Percentiles rank a stretch among this genome's conserved stretches.
Conservation (phyloP, 495 filamentous ascomycete genomes). For the Neurospora sp. region DNA sequence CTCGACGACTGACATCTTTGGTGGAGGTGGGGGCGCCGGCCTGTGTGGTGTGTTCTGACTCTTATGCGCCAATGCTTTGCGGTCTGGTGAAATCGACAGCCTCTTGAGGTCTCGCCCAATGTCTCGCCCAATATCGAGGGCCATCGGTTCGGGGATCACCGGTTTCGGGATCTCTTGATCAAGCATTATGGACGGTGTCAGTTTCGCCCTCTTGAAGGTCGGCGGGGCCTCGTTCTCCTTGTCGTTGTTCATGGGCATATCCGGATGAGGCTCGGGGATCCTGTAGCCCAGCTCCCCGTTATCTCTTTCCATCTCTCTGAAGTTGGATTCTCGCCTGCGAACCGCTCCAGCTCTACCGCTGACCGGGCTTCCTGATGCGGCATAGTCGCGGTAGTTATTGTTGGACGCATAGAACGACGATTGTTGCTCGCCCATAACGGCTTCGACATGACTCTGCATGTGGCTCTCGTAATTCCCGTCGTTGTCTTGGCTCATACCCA, state of each 20-base stretch:
- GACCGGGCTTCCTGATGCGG: conserved; percentile 35
- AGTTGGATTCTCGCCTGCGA: conserved; percentile 19
- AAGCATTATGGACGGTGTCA: conserved; percentile 36
- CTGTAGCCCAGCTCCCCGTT: conserved; percentile 41
- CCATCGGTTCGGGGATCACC: conserved; percentile 24
- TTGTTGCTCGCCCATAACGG: conserved; percentile 19
- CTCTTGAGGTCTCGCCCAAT: conserved; percentile 6
- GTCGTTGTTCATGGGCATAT: conserved; percentile 51
- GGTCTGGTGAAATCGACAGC: conserved; percentile 40
- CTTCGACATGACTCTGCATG: conserved; percentile 25
- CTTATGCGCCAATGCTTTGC: conserved; percentile 58
- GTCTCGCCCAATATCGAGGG: conserved; percentile 16
- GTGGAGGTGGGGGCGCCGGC: conserved; percentile 72
- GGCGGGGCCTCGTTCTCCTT: conserved; percentile 77
- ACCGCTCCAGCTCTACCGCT: conserved; percentile 26
- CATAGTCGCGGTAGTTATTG: conserved; percentile 24
- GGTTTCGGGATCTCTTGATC: conserved; percentile 53
- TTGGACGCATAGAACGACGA: conserved; percentile 26
- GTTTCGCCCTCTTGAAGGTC: conserved; percentile 50
- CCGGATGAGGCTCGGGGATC: conserved; percentile 47
- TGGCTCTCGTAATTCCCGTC: conserved; percentile 16
- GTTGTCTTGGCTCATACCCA: conserved; percentile 24
- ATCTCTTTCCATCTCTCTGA: conserved; percentile 1
- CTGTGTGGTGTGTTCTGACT: conserved; percentile 77
- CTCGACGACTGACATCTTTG: conserved; percentile 92